Evolutionary conservation across 106 monocot species (phyloP).

Genomic region (Dioscorea alata): DNA sequence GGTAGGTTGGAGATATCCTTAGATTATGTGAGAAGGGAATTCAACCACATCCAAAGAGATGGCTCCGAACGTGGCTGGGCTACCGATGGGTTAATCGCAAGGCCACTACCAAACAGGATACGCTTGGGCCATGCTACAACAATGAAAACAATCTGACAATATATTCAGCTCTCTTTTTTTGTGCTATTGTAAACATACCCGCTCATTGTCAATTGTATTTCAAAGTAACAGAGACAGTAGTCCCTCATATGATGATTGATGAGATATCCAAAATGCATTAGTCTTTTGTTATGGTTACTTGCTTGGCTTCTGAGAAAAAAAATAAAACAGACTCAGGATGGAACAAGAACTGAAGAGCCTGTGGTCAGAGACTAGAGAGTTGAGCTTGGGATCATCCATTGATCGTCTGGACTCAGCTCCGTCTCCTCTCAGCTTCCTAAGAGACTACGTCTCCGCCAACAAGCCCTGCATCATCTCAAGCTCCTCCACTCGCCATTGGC

Average conservation of each 20-base stretch:
- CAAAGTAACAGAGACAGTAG: too few species aligned
- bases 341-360: conserved; percentile 27
- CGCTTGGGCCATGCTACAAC: conserved; percentile 8
- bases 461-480: conserved; percentile 70
- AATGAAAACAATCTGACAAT: not conserved
- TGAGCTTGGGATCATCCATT: conserved; percentile 34
- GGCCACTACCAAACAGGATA: conserved; percentile 69
- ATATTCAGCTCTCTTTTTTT: not conserved
- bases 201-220: too few species aligned
- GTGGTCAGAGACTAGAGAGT: conserved; percentile 66
- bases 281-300: too few species aligned
- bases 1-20: conserved; percentile 79
- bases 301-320: too few species aligned
- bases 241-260: too few species aligned
- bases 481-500: conserved; percentile 59
- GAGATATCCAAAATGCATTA: too few species aligned
- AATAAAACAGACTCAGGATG: not conserved
- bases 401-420: conserved; percentile 51
- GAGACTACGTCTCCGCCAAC: conserved; percentile 63
- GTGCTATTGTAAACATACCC: too few species aligned
- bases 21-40: conserved; percentile 74
- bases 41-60: conserved; percentile 51
- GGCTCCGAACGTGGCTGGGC: conserved; percentile 61
- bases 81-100: conserved; percentile 78
- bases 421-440: conserved; percentile 58